These are phyloP conservation scores for Aspergillus sp. DNA, from an alignment of 2,329 filamentous ascomycete genomes.

Conservation along the genomic window DNA sequence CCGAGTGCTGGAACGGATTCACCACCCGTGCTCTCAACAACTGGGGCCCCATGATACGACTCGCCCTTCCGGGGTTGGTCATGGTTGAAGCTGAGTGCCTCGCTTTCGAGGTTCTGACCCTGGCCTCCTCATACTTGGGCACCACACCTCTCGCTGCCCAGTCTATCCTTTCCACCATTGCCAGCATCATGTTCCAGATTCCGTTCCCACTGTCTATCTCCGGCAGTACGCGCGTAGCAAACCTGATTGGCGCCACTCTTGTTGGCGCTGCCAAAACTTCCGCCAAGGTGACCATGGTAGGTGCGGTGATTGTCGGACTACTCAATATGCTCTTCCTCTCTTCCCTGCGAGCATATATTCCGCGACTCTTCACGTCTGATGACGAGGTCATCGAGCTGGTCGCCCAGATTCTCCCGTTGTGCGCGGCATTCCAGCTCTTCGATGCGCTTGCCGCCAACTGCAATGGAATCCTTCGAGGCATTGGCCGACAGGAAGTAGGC, in stretches of 20 bases:
- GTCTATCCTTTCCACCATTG: slow-evolving; percentile 75
- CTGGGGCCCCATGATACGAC: slow-evolving; percentile 80
- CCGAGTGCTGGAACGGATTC: slow-evolving; percentile 79
- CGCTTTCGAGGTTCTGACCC: slow-evolving; percentile 85
- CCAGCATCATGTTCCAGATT: slow-evolving; percentile 80
- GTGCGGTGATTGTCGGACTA: slow-evolving; percentile 68
- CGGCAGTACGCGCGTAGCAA: slow-evolving; percentile 82
- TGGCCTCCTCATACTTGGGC: slow-evolving; percentile 77
- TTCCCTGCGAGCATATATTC: slow-evolving; percentile 68
- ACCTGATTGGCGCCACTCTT: slow-evolving; percentile 83
- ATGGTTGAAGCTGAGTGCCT: slow-evolving; percentile 95
- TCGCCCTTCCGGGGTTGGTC: slow-evolving; percentile 82
- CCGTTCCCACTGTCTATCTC: slow-evolving; percentile 91
- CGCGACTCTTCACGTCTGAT: slow-evolving; percentile 74
- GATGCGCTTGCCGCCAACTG: slow-evolving; percentile 77
- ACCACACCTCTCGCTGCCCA: slow-evolving; percentile 81
- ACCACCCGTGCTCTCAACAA: slow-evolving; percentile 67
- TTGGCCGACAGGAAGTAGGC: slow-evolving; percentile 85
- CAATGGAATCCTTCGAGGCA: slow-evolving; percentile 79
- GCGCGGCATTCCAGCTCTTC: slow-evolving; percentile 85
- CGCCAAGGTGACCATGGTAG: slow-evolving; percentile 70
- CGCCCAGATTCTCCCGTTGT: slow-evolving; percentile 70
- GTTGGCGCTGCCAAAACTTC: slow-evolving; percentile 76
- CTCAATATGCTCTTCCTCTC: slow-evolving; percentile 73
- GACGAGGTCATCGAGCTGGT: slow-evolving; percentile 66